phyloP scores from a whole-genome alignment of 352 stramenopile genomes.

The Saprolegnia diclina region DNA sequence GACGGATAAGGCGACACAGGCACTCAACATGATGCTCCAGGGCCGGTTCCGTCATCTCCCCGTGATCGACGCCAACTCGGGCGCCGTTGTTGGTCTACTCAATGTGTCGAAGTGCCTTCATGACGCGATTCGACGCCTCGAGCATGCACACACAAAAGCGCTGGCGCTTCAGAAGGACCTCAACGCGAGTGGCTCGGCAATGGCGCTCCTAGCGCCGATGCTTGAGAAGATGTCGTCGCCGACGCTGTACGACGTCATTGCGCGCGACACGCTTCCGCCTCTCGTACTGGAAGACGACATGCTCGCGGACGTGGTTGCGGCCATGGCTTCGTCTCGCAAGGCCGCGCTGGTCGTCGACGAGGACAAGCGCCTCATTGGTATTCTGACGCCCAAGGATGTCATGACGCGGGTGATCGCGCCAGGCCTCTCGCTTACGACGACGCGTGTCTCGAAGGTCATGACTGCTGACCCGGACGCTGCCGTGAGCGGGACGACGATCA shows the following conservation, averaged over 20 bases:
- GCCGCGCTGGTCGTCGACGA: conserved; percentile 72
- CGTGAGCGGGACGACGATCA: conserved; percentile 88
- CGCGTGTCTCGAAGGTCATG: conserved; percentile 90
- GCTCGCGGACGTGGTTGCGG: conserved; percentile 62
- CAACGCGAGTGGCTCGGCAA: conserved; percentile 49
- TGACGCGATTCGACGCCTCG: conserved; percentile 96
- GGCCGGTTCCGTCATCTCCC: conserved; percentile 96
- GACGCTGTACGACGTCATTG: conserved; percentile 68
- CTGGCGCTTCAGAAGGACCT: conserved; percentile 77
- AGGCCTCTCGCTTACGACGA: conserved; percentile 81
- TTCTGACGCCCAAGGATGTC: conserved; percentile 98
- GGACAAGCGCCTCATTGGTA: conserved; percentile 85
- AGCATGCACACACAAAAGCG: conserved; percentile 52
- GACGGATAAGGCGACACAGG: conserved; percentile 76
- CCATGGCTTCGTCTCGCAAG: conserved; percentile 74
- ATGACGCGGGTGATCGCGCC: conserved; percentile 93
- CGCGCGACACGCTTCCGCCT: conserved; percentile 59
- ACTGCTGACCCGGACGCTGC: conserved; percentile 94
- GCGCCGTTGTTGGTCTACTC: conserved; percentile 91
- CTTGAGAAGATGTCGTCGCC: conserved; percentile 86
- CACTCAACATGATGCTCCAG: conserved; percentile 80
- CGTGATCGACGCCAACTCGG: conserved; percentile 79
- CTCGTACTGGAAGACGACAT: conserved; percentile 66
- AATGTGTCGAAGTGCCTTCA: conserved; percentile 98
- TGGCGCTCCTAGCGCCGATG: conserved; percentile 64